Evolutionary conservation across 306 rosid genomes (phyloP).

Genomic region (Castanea mollissima): DNA sequence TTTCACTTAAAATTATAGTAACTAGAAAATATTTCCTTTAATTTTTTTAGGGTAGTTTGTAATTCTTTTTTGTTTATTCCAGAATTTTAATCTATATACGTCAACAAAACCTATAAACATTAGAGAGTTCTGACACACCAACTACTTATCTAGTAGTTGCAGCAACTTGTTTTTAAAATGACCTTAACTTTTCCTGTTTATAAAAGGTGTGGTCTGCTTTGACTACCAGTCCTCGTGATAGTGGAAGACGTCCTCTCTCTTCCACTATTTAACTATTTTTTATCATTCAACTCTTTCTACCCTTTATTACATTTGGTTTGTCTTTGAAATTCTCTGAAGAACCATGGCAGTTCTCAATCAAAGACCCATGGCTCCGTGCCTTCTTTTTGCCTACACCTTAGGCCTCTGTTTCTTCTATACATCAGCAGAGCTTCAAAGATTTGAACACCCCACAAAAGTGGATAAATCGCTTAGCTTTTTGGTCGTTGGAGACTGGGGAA

Average conservation of each 20-base stretch:
- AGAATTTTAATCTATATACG: too few relatives aligned
- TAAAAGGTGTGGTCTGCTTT: background rate
- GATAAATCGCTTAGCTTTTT: conserved; percentile 49
- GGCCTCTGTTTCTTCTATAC: conserved; percentile 24
- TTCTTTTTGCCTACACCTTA: conserved; percentile 24
- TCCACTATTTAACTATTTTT: background rate
- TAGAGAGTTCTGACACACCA: too few relatives aligned
- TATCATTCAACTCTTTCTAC: too few relatives aligned
- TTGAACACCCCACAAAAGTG: conserved; percentile 29
- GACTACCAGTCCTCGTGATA: background rate
- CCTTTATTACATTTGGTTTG: background rate
- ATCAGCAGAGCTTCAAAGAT: conserved; percentile 42
- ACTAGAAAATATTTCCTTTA: too few relatives aligned
- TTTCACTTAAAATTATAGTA: too few relatives aligned
- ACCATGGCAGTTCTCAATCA: conserved; percentile 12
- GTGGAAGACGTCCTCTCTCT: background rate
- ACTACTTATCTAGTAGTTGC: too few relatives aligned
- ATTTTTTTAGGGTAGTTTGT: too few relatives aligned
- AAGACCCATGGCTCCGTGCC: background rate
- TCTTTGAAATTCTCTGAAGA: background rate
- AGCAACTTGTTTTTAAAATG: too few relatives aligned
- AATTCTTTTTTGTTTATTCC: too few relatives aligned
- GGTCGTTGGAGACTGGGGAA: conserved; percentile 63
- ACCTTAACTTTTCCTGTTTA: background rate
- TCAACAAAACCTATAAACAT: too few relatives aligned